A percentile compares a stretch with the other conserved stretches of the same genome.
phyloP scores from a whole-genome alignment of 306 rosid genomes.

The Macrotyloma uniflorum region DNA sequence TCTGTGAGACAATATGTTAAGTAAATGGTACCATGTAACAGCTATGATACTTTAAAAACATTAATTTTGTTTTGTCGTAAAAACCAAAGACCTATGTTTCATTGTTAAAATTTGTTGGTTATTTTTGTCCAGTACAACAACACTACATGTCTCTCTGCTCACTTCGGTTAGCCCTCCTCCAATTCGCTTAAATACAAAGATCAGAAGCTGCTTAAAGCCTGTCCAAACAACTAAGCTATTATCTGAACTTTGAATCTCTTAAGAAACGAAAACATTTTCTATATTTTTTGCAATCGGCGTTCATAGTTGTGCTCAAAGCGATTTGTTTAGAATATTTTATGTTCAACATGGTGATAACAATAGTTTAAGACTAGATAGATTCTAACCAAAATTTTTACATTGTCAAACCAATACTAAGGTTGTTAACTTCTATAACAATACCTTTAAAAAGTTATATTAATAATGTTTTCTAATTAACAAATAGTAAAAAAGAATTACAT shows the following conservation, averaged over 20 bases:
- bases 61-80: neutral
- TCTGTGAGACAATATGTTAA: neutral
- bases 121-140: conserved; percentile 11
- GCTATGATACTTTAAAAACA: neutral
- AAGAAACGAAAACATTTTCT: neutral
- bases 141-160: neutral
- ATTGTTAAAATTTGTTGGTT: conserved; percentile 12
- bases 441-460: neutral
- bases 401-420: neutral
- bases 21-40: neutral
- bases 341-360: neutral
- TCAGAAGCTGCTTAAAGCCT: conserved; percentile 36
- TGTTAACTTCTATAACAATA: neutral
- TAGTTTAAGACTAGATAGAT: neutral
- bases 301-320: conserved; percentile 3
- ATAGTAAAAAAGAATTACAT: neutral
- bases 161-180: conserved; percentile 37
- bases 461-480: neutral
- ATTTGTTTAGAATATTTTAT: neutral
- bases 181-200: conserved; percentile 17
- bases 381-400: neutral
- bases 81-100: neutral
- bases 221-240: conserved; percentile 39
- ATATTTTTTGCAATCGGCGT: neutral
- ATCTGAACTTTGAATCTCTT: neutral